These are phyloP conservation scores for Cinnamomum micranthum DNA, from an alignment of 164 flowering plant genomes.

Conservation along the genomic window DNA sequence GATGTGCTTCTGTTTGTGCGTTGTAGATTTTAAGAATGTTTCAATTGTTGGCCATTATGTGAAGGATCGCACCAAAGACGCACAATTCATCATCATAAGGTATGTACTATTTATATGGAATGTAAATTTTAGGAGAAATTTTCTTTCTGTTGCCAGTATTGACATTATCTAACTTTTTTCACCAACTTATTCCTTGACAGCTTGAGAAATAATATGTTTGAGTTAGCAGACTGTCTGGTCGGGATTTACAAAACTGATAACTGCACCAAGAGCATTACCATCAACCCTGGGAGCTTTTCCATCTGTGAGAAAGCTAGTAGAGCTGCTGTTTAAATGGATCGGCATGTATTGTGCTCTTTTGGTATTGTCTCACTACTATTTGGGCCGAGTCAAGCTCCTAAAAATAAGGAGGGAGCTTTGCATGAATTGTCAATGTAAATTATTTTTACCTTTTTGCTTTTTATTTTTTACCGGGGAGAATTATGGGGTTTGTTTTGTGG, in stretches of 20 bases:
- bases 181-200: slow-evolving; percentile 38
- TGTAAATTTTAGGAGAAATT: background rate
- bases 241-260: slow-evolving; percentile 96
- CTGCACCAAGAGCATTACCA: slow-evolving; percentile 98
- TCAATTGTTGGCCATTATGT: slow-evolving; percentile 99
- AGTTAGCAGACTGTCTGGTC: slow-evolving; percentile 92
- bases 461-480: background rate
- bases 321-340: background rate
- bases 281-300: slow-evolving; percentile 76
- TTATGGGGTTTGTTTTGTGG: background rate
- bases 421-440: too few relatives aligned
- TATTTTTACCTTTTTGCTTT: too few relatives aligned
- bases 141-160: background rate
- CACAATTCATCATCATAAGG: slow-evolving; percentile 97
- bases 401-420: background rate
- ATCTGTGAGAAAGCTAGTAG: slow-evolving; percentile 55
- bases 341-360: background rate
- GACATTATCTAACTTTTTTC: background rate
- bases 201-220: slow-evolving; percentile 94
- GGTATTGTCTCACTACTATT: background rate
- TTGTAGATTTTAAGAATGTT: slow-evolving; percentile 92
- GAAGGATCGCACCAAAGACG: slow-evolving; percentile 96
- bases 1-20: slow-evolving; percentile 1
- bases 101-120: slow-evolving; percentile 7
- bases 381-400: background rate